phyloP scores from a whole-genome alignment of 2,329 filamentous ascomycete genomes.

The Fusarium mundagurra region DNA sequence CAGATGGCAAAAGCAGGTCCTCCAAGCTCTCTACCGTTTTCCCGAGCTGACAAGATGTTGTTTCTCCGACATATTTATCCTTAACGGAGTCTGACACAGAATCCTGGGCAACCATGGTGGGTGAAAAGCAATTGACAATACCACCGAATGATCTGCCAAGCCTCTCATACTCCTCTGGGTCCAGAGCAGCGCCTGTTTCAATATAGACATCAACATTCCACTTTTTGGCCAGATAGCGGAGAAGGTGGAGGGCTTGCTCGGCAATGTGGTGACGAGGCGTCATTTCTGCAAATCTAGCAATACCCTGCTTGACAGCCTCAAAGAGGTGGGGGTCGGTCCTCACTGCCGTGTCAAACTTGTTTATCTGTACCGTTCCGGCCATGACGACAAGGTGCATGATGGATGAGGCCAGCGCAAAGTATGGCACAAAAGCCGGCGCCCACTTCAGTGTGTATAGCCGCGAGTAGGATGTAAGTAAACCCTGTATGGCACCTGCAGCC shows the following conservation, averaged over 20 bases:
- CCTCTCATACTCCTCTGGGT: too few species aligned
- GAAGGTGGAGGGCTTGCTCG: background rate
- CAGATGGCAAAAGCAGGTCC: too few species aligned
- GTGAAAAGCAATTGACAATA: too few species aligned
- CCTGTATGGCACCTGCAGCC: slow-evolving; percentile 67
- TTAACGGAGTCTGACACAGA: background rate
- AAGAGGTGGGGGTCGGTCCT: slow-evolving; percentile 51
- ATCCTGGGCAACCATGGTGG: too few species aligned
- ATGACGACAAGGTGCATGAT: slow-evolving; percentile 69
- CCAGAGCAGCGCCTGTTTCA: too few species aligned
- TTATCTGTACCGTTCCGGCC: slow-evolving; percentile 49
- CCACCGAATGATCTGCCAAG: too few species aligned
- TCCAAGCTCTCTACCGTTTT: too few species aligned
- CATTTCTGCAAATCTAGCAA: slow-evolving; percentile 69
- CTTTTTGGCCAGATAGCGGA: background rate
- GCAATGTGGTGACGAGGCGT: slow-evolving; percentile 56
- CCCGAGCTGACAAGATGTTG: too few species aligned
- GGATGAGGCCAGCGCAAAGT: slow-evolving; percentile 67
- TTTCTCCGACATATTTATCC: too few species aligned
- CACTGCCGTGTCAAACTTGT: background rate
- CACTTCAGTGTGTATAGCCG: slow-evolving; percentile 65
- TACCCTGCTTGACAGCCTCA: slow-evolving; percentile 62
- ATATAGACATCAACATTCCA: too few species aligned
- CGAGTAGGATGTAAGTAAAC: slow-evolving; percentile 64
- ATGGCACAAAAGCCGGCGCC: slow-evolving; percentile 69